These are phyloP conservation scores for Termitomyces sp. DNA, from an alignment of 768 basidiomycete genomes.

Conservation along the genomic window DNA sequence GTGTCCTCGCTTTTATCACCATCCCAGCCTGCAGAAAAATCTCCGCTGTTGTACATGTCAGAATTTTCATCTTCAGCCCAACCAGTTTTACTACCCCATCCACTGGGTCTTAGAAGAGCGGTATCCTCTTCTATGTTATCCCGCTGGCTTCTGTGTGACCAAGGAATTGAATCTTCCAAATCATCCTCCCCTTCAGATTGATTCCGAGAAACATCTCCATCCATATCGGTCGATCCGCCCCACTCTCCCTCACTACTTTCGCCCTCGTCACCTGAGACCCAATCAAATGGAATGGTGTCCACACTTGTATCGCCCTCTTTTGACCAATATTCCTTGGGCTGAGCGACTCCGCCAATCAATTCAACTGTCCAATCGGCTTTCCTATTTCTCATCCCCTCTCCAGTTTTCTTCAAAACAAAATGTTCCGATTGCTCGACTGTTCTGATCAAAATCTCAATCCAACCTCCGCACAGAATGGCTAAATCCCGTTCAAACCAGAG, in stretches of 20 bases:
- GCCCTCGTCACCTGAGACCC: slow-evolving; percentile 33
- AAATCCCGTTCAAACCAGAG: slow-evolving; percentile 46
- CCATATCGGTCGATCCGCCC: slow-evolving; percentile 28
- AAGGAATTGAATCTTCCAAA: slow-evolving; percentile 16
- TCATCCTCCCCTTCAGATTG: slow-evolving; percentile 31
- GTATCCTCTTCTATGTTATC: slow-evolving; percentile 2
- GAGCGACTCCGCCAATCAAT: slow-evolving; percentile 31
- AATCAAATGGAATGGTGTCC: slow-evolving; percentile 37
- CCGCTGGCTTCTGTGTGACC: slow-evolving; percentile 8
- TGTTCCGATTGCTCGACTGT: slow-evolving; percentile 38
- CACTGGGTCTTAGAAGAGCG: not conserved
- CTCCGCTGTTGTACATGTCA: slow-evolving; percentile 19
- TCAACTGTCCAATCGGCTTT: slow-evolving; percentile 38
- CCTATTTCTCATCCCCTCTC: slow-evolving; percentile 24
- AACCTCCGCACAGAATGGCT: slow-evolving; percentile 48
- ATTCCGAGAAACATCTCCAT: slow-evolving; percentile 37
- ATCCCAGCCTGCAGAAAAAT: slow-evolving; percentile 37
- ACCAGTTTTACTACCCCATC: not conserved
- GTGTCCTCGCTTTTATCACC: slow-evolving; percentile 38
- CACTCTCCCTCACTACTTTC: slow-evolving; percentile 22
- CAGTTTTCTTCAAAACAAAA: slow-evolving; percentile 31
- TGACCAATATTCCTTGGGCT: slow-evolving; percentile 24
- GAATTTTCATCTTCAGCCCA: slow-evolving; percentile 3
- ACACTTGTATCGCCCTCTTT: slow-evolving; percentile 26
- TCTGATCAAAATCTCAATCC: slow-evolving; percentile 48